A percentile compares a stretch with the other conserved stretches of the same genome.
Evolutionary conservation across 2,329 filamentous ascomycete genomes (phyloP).

Genomic region (Aspergillus pseudoviridinutans): DNA sequence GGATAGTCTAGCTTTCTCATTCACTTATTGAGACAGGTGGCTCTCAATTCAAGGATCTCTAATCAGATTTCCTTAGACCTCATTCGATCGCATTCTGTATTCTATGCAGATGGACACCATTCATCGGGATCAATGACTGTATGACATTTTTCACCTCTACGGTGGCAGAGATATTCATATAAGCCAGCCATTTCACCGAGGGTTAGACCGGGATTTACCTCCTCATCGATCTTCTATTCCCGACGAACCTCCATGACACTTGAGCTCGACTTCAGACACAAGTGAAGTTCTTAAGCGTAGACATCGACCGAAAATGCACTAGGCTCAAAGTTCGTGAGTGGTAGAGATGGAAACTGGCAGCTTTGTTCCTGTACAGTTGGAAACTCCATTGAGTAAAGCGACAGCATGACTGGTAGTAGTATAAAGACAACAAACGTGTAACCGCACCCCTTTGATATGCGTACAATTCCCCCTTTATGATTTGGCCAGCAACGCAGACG

Average conservation of each 20-base stretch:
- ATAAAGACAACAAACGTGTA: constrained; percentile 19
- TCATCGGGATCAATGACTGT: not conserved
- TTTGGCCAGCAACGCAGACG: constrained; percentile 52
- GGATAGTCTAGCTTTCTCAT: not conserved
- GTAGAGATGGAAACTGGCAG: not conserved
- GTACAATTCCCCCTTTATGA: constrained; percentile 16
- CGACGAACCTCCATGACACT: not conserved
- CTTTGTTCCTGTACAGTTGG: not conserved
- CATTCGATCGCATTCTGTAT: not conserved
- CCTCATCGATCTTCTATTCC: not conserved
- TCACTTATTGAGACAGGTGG: not conserved
- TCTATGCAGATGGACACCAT: not conserved
- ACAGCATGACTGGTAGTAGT: constrained; percentile 21
- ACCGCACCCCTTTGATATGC: constrained; percentile 18
- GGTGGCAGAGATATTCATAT: not conserved
- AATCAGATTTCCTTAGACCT: constrained; percentile 4
- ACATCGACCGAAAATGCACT: not conserved
- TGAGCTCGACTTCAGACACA: not conserved
- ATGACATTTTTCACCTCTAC: not conserved
- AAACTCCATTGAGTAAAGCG: constrained; percentile 1
- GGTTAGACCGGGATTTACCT: not conserved
- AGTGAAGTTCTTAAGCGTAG: not conserved
- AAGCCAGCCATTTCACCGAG: not conserved
- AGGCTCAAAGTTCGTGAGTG: not conserved
- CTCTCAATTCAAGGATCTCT: not conserved